phyloP scores from a whole-genome alignment of 441 rosid genomes.

The Erysimum cheiri region DNA sequence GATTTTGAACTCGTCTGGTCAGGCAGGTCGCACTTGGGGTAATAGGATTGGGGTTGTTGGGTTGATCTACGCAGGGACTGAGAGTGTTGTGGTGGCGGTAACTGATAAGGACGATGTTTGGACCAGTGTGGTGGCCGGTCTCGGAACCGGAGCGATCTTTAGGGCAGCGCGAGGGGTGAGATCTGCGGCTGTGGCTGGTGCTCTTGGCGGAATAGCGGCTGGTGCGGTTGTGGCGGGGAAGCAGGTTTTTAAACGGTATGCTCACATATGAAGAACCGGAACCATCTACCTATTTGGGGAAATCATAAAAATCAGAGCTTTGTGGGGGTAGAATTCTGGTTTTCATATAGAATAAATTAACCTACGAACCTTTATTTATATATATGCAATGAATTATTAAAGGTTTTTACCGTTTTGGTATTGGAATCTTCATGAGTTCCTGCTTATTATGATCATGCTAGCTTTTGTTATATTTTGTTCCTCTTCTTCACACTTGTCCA shows the following conservation, averaged over 20 bases:
- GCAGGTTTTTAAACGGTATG: slow-evolving; percentile 76
- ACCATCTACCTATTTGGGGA: slow-evolving; percentile 64
- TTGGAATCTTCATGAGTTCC: slow-evolving; percentile 22
- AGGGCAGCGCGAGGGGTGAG: slow-evolving; percentile 94
- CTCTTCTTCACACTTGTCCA: not conserved
- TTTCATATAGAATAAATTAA: not conserved
- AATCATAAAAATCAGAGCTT: slow-evolving; percentile 71
- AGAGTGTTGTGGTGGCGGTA: slow-evolving; percentile 69
- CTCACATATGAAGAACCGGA: slow-evolving; percentile 66
- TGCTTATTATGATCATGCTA: slow-evolving; percentile 8
- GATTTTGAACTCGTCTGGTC: slow-evolving; percentile 78
- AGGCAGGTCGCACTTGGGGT: slow-evolving; percentile 80
- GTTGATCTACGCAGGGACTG: slow-evolving; percentile 73
- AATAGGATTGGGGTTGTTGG: slow-evolving; percentile 80
- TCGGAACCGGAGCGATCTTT: slow-evolving; percentile 82
- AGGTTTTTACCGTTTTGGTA: slow-evolving; percentile 20
- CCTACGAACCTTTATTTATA: slow-evolving; percentile 11
- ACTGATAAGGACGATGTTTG: slow-evolving; percentile 83
- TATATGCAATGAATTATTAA: slow-evolving; percentile 1
- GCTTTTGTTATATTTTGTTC: not conserved
- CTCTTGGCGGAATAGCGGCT: slow-evolving; percentile 84
- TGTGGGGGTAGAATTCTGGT: slow-evolving; percentile 10
- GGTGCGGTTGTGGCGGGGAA: slow-evolving; percentile 80
- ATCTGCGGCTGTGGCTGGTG: slow-evolving; percentile 96
- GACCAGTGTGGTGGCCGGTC: slow-evolving; percentile 90